Conservation (phyloP, 495 filamentous ascomycete genomes). For the Beverwykella pulmonaria region DNA sequence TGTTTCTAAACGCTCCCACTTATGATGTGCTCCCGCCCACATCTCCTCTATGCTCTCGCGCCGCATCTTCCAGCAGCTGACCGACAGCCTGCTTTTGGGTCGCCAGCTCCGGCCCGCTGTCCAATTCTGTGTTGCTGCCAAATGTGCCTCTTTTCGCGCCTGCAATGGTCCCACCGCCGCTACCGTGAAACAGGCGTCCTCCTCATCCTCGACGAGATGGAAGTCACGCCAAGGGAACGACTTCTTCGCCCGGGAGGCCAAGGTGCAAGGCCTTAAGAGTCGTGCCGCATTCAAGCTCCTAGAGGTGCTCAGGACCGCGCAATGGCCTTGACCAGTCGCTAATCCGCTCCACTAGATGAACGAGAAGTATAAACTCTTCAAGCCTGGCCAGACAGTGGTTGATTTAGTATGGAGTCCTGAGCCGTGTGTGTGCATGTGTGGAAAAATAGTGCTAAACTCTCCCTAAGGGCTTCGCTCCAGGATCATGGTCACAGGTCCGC, state of each 20-base stretch:
- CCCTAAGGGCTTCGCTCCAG: constrained; percentile 85
- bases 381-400: constrained; percentile 77
- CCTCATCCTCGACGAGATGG: constrained; percentile 80
- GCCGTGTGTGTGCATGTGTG: not conserved
- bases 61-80: constrained; percentile 37
- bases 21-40: constrained; percentile 15
- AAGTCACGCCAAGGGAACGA: constrained; percentile 74
- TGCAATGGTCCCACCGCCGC: not conserved
- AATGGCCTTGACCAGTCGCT: not conserved
- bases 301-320: constrained; percentile 54
- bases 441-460: not conserved
- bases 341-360: constrained; percentile 62
- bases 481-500: constrained; percentile 86
- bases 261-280: constrained; percentile 75
- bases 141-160: constrained; percentile 8
- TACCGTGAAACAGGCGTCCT: constrained; percentile 38
- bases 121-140: constrained; percentile 9
- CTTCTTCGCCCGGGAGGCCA: constrained; percentile 68
- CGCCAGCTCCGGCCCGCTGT: not conserved
- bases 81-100: constrained; percentile 35
- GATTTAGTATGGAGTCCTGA: constrained; percentile 68
- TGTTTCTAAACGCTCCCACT: constrained; percentile 11
- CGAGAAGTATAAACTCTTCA: constrained; percentile 76
- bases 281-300: constrained; percentile 92
- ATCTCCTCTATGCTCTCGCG: constrained; percentile 39